A percentile compares a stretch with the other conserved stretches of the same genome.
Conservation (phyloP, 2,329 filamentous ascomycete species). For the Xylaria sp. region DNA sequence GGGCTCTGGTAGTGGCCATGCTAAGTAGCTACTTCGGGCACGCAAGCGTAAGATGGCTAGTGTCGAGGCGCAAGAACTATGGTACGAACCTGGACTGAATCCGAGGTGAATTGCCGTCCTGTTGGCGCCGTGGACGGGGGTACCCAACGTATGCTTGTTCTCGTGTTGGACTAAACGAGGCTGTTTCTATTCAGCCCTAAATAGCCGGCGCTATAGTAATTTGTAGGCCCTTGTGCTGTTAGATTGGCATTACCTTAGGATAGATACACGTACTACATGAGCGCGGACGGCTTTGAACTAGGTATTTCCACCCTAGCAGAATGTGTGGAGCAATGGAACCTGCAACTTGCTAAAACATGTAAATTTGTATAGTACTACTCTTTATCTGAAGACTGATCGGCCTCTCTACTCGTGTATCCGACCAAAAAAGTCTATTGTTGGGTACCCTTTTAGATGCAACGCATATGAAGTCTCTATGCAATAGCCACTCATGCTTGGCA, state of each 20-base stretch:
- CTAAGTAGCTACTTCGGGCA: slow-evolving; percentile 43
- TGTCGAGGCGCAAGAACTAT: slow-evolving; percentile 4
- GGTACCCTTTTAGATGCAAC: slow-evolving; percentile 24
- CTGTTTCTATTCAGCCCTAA: background rate
- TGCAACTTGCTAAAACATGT: slow-evolving; percentile 21
- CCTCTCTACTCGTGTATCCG: slow-evolving; percentile 9
- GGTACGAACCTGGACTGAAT: background rate
- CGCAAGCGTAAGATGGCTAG: slow-evolving; percentile 21
- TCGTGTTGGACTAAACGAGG: background rate
- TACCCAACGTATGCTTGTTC: background rate
- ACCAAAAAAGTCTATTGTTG: slow-evolving; percentile 18
- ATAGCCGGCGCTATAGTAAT: background rate
- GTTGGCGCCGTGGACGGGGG: background rate
- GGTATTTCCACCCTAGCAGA: background rate
- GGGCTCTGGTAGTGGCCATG: slow-evolving; percentile 44
- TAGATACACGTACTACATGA: background rate
- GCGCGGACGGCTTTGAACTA: background rate
- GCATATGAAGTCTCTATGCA: slow-evolving; percentile 19
- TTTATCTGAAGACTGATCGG: slow-evolving; percentile 27
- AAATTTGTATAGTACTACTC: slow-evolving; percentile 33
- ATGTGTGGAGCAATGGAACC: background rate
- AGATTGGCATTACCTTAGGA: too few species aligned
- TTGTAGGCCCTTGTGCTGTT: background rate
- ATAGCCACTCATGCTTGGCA: background rate
- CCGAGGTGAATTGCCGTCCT: background rate